Evolutionary conservation across 2,329 filamentous ascomycete species (phyloP).

Genomic region (Colletotrichum scovillei): DNA sequence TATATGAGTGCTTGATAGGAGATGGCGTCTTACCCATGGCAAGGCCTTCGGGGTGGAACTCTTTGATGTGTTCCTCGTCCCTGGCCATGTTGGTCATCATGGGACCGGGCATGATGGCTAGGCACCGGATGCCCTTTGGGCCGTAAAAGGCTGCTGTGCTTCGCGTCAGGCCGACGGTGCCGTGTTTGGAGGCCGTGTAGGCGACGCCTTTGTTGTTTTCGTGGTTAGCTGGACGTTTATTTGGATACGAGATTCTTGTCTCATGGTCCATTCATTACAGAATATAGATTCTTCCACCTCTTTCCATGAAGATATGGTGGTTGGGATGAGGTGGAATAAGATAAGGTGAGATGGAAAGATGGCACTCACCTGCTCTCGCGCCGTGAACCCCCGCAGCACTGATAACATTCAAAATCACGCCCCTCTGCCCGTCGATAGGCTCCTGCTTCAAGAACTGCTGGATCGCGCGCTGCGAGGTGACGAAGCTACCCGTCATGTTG

Average conservation of each 20-base stretch:
- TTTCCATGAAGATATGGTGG: too few relatives aligned
- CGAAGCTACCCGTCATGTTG: constrained; percentile 66
- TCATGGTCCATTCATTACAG: too few relatives aligned
- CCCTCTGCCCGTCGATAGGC: constrained; percentile 34
- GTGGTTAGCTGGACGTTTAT: too few relatives aligned
- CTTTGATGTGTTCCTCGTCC: neutral
- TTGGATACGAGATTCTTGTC: too few relatives aligned
- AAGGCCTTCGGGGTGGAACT: constrained; percentile 9
- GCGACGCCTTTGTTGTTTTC: too few relatives aligned
- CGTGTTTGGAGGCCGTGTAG: constrained; percentile 66
- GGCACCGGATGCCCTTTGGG: constrained; percentile 57
- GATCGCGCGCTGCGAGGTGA: constrained; percentile 63
- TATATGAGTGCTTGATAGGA: neutral
- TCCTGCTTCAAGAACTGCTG: constrained; percentile 56
- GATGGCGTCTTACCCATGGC: neutral
- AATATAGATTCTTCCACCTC: too few relatives aligned
- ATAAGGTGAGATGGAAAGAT: neutral
- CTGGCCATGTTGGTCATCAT: constrained; percentile 65
- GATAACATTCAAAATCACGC: constrained; percentile 39
- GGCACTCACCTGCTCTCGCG: constrained; percentile 7
- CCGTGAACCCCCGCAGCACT: constrained; percentile 6
- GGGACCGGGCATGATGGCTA: constrained; percentile 56
- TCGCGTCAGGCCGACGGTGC: constrained; percentile 63
- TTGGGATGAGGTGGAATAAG: too few relatives aligned
- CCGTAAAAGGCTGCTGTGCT: constrained; percentile 69